phyloP scores from a whole-genome alignment of 2,329 filamentous ascomycete genomes.

The Aspergillus ochraceus region DNA sequence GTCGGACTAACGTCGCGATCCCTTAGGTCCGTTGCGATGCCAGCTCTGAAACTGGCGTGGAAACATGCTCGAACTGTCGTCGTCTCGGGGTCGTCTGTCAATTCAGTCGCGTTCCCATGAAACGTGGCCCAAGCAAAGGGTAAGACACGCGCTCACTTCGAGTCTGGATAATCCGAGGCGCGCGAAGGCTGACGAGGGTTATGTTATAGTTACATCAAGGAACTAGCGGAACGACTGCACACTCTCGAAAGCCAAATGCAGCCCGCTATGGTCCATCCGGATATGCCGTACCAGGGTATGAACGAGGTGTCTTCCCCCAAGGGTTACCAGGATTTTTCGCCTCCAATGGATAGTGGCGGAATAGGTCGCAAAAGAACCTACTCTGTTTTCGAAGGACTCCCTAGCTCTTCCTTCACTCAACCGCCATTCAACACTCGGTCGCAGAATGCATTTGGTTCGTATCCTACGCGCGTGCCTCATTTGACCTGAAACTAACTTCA shows the following conservation, averaged over 20 bases:
- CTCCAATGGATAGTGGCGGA: conserved; percentile 47
- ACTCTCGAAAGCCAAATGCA: conserved; percentile 76
- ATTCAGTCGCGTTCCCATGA: conserved; percentile 85
- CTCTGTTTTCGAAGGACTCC: conserved; percentile 50
- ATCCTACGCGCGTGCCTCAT: not conserved
- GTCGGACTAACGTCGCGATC: conserved; percentile 19
- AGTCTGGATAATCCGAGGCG: conserved; percentile 4
- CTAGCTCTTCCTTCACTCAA: conserved; percentile 43
- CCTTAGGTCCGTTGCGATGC: conserved; percentile 77
- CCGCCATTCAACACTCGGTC: conserved; percentile 37
- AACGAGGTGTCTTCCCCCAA: conserved; percentile 43
- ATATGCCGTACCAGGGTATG: conserved; percentile 46
- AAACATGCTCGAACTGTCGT: conserved; percentile 78
- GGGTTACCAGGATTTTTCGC: conserved; percentile 55
- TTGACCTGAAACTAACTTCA: conserved; percentile 8
- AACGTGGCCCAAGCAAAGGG: conserved; percentile 86
- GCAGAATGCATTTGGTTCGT: conserved; percentile 37
- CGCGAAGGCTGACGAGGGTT: conserved; percentile 19
- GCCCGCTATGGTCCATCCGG: conserved; percentile 39
- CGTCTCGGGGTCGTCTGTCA: conserved; percentile 74
- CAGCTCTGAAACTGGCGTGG: conserved; percentile 68
- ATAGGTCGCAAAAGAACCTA: conserved; percentile 50
- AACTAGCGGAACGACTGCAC: conserved; percentile 80
- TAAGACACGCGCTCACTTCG: conserved; percentile 38
- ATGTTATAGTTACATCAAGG: conserved; percentile 74